These are phyloP conservation scores for Exophiala lecanii-corni DNA, from an alignment of 2,329 filamentous ascomycete species.

Conservation along the genomic window DNA sequence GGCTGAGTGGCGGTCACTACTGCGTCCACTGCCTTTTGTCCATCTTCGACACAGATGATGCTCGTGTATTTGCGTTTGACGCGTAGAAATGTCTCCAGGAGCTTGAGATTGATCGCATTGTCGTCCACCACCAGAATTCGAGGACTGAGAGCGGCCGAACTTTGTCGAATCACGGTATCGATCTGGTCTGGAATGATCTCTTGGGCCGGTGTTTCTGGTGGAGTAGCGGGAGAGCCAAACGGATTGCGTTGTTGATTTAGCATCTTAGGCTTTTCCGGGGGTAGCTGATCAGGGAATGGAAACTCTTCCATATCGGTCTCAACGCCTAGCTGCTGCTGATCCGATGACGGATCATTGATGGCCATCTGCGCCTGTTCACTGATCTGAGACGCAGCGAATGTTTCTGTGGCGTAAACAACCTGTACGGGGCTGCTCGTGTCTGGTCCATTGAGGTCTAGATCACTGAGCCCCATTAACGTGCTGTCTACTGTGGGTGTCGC, in stretches of 20 bases:
- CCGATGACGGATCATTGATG: conserved; percentile 15
- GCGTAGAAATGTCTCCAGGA: conserved; percentile 36
- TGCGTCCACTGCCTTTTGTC: conserved; percentile 36
- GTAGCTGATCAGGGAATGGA: conserved; percentile 5
- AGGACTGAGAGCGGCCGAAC: background rate
- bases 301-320: conserved; percentile 13
- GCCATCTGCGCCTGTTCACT: conserved; percentile 20
- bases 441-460: conserved; percentile 17
- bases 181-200: background rate
- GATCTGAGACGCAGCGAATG: conserved; percentile 16
- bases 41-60: conserved; percentile 37
- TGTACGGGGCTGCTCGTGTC: conserved; percentile 7
- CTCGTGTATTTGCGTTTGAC: conserved; percentile 33
- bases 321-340: conserved; percentile 8
- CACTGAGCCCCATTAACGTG: conserved; percentile 4
- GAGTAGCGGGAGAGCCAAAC: background rate
- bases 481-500: conserved; percentile 1
- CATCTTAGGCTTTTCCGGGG: background rate
- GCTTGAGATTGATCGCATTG: conserved; percentile 39
- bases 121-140: conserved; percentile 38
- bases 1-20: conserved; percentile 28
- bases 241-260: background rate
- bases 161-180: background rate
- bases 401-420: conserved; percentile 19
- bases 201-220: background rate